Evolutionary conservation across 192 early-diverging fungal genomes (phyloP), one percentile per base, ranked within the genome.

Genomic region (Entomortierella lignicola): DNA sequence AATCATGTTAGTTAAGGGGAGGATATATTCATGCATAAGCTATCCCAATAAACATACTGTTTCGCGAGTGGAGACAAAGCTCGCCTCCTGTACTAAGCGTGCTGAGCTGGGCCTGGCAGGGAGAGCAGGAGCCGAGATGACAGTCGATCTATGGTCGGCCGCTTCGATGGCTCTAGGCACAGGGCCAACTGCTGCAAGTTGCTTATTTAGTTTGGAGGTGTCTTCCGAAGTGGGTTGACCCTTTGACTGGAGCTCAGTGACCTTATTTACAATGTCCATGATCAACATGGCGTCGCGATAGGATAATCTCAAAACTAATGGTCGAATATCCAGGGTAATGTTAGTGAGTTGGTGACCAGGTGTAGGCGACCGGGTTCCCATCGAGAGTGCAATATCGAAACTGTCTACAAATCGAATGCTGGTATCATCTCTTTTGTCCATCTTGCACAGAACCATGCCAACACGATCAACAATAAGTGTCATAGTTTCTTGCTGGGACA

Each of bases 401-500:
- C 93, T 93, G 66, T 98, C 93, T 71, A 99, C 94, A 50, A 98
- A 94, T 8, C 91, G 89, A 23, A 98, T 72, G 7, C 85, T 85
- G 0, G 96, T 94, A 41, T 93, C 91, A 10, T 90, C 85, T 13
- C 93, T 85, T 55, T 88, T 90, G 69, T 95, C 92, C 89, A 98
- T 94, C 12, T 88, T 88, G 86, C 96, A 99, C 17, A 99, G 85
- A 39, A 92, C 93, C 88, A 98, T 94, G 43, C 95, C 93, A 44
- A 96, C 86, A 63, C 94, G 91, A 41, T 96, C 86, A 52, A 95
- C 83, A 23, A 87, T 92, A 10, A 95, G 55, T 4, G 89, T 92
- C 63, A 91, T 90, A 32, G 94, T 85, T 17, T 90, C 85, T 69
- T 96, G 92, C 60, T 95, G 93, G 8, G 91, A 87, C 43, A 97